phyloP scores from a whole-genome alignment of 139 green algal species.

The Micractinium conductrix region DNA sequence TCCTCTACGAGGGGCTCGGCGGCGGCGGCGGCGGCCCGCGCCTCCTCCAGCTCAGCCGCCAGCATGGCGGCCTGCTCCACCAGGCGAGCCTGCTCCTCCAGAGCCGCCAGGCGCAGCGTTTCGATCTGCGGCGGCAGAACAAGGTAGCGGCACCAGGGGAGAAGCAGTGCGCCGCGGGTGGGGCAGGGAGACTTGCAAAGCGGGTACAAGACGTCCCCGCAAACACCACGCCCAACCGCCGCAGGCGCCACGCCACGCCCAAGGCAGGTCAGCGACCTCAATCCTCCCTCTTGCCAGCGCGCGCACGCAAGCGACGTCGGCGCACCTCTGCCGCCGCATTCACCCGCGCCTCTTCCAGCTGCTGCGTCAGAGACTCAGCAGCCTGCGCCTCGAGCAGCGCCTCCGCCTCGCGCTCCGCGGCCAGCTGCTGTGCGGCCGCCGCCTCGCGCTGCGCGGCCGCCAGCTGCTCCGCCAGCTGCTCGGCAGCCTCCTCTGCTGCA shows the following conservation, averaged over 20 bases:
- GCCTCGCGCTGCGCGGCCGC: not conserved
- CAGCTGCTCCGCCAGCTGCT: not conserved
- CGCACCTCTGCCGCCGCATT: not conserved
- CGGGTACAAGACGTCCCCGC: too few species aligned
- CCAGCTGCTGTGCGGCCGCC: not conserved
- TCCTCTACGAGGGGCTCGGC: not conserved
- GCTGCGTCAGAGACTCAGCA: not conserved
- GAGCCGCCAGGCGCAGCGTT: not conserved
- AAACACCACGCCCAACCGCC: too few species aligned
- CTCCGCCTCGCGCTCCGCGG: not conserved
- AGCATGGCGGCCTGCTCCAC: not conserved
- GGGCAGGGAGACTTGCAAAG: too few species aligned
- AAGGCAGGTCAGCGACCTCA: not conserved
- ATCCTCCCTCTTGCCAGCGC: not conserved
- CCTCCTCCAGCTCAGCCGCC: not conserved
- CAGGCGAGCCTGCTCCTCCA: not conserved
- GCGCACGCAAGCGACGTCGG: too few species aligned
- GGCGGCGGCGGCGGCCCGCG: not conserved
- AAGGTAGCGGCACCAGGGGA: too few species aligned
- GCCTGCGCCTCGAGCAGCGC: not conserved
- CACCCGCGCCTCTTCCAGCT: not conserved
- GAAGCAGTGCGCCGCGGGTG: too few species aligned
- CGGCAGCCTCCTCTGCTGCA: not conserved
- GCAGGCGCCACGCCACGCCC: too few species aligned
- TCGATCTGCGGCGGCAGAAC: not conserved